Conservation (phyloP, 176 grass and related monocot species). For the Musa schizocarpa region DNA sequence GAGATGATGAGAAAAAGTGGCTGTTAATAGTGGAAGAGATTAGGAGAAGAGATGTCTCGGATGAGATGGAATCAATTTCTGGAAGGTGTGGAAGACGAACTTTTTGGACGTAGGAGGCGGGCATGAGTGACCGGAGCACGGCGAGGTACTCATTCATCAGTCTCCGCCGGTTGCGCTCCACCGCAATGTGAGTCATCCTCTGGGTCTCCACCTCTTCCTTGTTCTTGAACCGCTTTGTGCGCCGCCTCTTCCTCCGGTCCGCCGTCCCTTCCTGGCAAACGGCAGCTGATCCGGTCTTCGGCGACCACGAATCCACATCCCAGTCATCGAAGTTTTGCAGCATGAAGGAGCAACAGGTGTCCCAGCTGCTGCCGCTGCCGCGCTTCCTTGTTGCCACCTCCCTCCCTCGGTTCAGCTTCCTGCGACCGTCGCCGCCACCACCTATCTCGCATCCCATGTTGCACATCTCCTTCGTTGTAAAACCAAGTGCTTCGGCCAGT, state of each 20-base stretch:
- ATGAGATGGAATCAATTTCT: no score
- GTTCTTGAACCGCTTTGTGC: slow-evolving; percentile 47
- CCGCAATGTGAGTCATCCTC: slow-evolving; percentile 83
- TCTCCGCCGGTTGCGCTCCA: slow-evolving; percentile 75
- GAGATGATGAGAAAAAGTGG: no score
- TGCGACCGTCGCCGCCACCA: neutral
- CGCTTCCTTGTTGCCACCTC: neutral
- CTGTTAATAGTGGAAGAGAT: no score
- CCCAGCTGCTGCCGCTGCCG: neutral
- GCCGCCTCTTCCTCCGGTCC: slow-evolving; percentile 48
- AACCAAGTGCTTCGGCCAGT: slow-evolving; percentile 39
- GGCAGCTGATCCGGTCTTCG: neutral
- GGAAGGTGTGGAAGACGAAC: slow-evolving; percentile 8
- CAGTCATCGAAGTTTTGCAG: slow-evolving; percentile 14
- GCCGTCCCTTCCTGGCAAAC: neutral
- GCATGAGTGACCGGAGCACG: slow-evolving; percentile 65
- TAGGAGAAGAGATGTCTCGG: no score
- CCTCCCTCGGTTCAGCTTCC: neutral
- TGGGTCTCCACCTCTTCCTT: slow-evolving; percentile 81
- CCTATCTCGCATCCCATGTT: slow-evolving; percentile 22
- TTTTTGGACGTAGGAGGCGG: slow-evolving; percentile 63
- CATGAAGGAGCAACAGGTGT: slow-evolving; percentile 22
- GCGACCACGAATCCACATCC: slow-evolving; percentile 1
- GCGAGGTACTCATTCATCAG: slow-evolving; percentile 90
- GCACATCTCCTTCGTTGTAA: slow-evolving; percentile 16